Conservation (phyloP, 306 rosid genomes). For the Vigna angularis region DNA sequence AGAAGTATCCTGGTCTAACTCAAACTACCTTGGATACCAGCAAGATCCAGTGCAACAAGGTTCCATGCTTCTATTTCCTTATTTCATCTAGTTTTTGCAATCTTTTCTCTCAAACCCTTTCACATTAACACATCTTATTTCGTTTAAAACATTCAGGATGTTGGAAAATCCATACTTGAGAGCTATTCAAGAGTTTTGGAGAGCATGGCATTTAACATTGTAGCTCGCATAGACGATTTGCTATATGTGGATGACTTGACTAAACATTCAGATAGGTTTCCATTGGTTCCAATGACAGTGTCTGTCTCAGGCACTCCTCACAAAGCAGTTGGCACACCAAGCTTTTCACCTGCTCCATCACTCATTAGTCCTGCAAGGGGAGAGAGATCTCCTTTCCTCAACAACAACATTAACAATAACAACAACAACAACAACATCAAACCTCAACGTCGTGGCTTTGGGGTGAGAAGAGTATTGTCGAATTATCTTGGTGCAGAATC, state of each 20-base stretch:
- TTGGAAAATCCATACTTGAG: constrained; percentile 92
- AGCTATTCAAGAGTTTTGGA: constrained; percentile 95
- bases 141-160: constrained; percentile 67
- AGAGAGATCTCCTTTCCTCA: constrained; percentile 75
- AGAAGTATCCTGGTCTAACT: constrained; percentile 78
- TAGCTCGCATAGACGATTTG: constrained; percentile 92
- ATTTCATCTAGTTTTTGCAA: neutral
- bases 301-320: constrained; percentile 56
- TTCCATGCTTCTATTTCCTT: constrained; percentile 33
- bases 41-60: constrained; percentile 95
- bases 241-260: constrained; percentile 85
- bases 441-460: constrained; percentile 75
- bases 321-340: constrained; percentile 45
- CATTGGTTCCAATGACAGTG: constrained; percentile 62
- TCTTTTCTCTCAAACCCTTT: constrained; percentile 9
- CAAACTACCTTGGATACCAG: constrained; percentile 84
- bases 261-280: constrained; percentile 72
- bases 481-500: constrained; percentile 88
- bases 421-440: constrained; percentile 43
- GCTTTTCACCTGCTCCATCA: constrained; percentile 61
- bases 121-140: constrained; percentile 19
- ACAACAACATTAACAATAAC: constrained; percentile 38
- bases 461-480: constrained; percentile 81
- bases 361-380: constrained; percentile 73
- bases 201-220: constrained; percentile 88